phyloP scores from a whole-genome alignment of 352 stramenopile genomes.

The Thraustotheca clavata region DNA sequence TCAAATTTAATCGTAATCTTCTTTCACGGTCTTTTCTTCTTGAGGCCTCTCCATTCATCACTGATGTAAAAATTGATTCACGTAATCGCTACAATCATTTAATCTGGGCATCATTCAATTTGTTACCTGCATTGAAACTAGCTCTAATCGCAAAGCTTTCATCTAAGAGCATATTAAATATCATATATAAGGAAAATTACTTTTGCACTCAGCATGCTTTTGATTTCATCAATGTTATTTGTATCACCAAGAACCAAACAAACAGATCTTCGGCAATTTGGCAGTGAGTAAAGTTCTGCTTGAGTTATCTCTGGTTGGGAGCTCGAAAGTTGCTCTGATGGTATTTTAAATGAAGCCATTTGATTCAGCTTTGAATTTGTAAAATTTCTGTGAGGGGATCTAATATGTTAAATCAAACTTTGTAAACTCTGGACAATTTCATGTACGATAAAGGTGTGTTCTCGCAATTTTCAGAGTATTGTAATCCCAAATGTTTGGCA shows the following conservation, averaged over 20 bases:
- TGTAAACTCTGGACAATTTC: background rate
- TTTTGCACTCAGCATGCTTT: background rate
- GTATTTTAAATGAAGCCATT: background rate
- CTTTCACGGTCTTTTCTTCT: no score
- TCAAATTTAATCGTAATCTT: no score
- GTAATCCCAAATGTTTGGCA: background rate
- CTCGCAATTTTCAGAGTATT: background rate
- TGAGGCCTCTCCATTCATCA: no score
- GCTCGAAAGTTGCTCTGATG: background rate
- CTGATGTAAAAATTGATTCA: constrained; percentile 19
- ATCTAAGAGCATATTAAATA: background rate
- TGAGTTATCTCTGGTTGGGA: background rate
- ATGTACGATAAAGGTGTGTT: background rate
- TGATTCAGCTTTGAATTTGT: background rate
- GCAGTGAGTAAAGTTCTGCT: no score
- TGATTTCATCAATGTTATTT: background rate
- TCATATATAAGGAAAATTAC: background rate
- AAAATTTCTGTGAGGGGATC: background rate
- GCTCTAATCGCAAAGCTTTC: background rate
- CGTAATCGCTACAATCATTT: background rate
- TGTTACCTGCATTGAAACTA: constrained; percentile 17
- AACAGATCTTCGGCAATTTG: no score
- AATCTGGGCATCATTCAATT: background rate
- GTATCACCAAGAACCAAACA: no score
- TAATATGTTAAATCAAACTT: background rate